Base-by-base conservation (phyloP, 805 yeast species). In the Monosporozyma aerobia region DNA sequence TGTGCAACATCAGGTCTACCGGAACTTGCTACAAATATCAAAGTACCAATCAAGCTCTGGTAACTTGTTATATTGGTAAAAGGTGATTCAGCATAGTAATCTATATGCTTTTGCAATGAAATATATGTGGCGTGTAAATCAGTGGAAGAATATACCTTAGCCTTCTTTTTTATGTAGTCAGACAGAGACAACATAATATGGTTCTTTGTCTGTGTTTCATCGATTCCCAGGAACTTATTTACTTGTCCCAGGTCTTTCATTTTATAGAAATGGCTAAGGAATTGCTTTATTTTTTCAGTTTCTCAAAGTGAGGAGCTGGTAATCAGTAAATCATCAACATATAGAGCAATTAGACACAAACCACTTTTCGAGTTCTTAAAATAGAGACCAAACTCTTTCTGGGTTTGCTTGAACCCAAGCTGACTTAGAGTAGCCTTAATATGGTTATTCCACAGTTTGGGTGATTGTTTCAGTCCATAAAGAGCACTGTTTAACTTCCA, bases 361-460 rank as follows among this genome's bases (percentile, higher is more conserved):
- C 29, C 29, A 1, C 1, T 27, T 5, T 5, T 5, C 1, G 29
- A 27, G 29, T 27, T 27, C 14, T 41, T 14, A 11, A 39, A 51
- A 30, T 44, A 56, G 2, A 54, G n/a, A 8, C 52, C 41, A 6
- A 39, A 33, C 6, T 53, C 56, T 27, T 43, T 41, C 33, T 27
- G 37, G 27, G 52, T 51, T 4, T 49, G 49, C 5, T 2, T 39
- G 59, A 61, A 41, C 40, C 59, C 59, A 63, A 69, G 49, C 55
- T 48, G 7, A 60, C 58, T 16, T 56, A 62, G 55, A 62, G 60
- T 47, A 57, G 60, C 8, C 65, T 64, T 47, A 60, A 64, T 54
- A 59, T 61, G 55, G 65, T 56, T 61, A 62, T 52, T 19, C 69
- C 62, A 37, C 65, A 67, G 30, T 62, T 67, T 25, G 2, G 56